Percentiles rank a stretch among this genome's conserved stretches.
Conservation (phyloP, 495 filamentous ascomycete genomes). For the Parathielavia appendiculata region DNA sequence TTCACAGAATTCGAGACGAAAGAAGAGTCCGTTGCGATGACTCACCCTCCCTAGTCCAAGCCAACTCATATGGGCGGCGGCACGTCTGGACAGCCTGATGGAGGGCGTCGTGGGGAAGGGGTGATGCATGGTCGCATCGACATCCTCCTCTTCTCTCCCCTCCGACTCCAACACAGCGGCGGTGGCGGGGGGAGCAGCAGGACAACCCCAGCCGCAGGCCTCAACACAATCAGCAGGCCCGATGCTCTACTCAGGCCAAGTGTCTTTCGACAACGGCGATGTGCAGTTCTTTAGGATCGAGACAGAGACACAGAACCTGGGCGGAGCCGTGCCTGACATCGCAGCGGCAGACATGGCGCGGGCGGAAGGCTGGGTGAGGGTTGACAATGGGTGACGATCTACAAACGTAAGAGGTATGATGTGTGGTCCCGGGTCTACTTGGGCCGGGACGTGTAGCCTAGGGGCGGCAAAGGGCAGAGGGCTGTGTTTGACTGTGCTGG, state of each 20-base stretch:
- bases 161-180: no score
- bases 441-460: not conserved
- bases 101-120: slow-evolving; percentile 5
- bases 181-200: no score
- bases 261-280: not conserved
- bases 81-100: not conserved
- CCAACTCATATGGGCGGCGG: slow-evolving; percentile 4
- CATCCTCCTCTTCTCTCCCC: not conserved
- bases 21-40: not conserved
- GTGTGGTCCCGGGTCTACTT: slow-evolving; percentile 18
- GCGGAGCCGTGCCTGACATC: not conserved
- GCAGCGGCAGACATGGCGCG: not conserved
- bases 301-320: slow-evolving; percentile 6
- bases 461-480: not conserved
- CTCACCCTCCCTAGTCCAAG: not conserved
- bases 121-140: not conserved
- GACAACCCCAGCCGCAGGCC: not conserved
- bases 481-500: slow-evolving; percentile 7
- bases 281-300: slow-evolving; percentile 12
- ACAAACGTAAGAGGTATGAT: slow-evolving; percentile 17
- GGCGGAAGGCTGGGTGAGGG: not conserved
- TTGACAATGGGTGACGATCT: slow-evolving; percentile 12
- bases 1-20: not conserved
- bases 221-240: not conserved
- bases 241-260: not conserved